phyloP scores from a whole-genome alignment of 1,139 yeast species.

The Nematodospora anomalae region DNA sequence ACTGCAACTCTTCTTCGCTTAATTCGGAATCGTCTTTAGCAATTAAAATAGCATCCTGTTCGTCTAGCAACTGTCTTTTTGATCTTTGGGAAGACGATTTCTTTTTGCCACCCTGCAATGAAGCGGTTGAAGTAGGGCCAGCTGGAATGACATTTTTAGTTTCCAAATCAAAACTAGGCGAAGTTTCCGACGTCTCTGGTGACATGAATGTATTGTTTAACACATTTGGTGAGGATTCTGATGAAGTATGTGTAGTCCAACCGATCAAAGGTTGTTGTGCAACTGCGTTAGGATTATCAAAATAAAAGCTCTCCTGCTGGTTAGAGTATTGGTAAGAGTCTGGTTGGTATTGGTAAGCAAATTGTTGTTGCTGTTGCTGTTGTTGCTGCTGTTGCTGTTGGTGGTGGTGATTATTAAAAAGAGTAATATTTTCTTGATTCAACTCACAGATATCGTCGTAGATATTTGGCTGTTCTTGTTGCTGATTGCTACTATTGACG shows the following conservation, averaged over 20 bases:
- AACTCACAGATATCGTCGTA: conserved; percentile 14
- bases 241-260: conserved; percentile 3
- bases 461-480: neutral
- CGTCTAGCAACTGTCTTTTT: conserved; percentile 34
- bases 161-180: conserved; percentile 5
- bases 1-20: conserved; percentile 49
- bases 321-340: neutral
- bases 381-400: conserved; percentile 8
- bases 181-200: conserved; percentile 16
- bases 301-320: conserved; percentile 3
- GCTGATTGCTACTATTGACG: neutral
- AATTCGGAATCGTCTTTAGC: conserved; percentile 43
- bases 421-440: conserved; percentile 15
- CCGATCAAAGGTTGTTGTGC: neutral
- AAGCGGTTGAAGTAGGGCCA: neutral
- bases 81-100: conserved; percentile 7
- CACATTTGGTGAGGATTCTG: conserved; percentile 14
- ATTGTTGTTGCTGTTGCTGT: conserved; percentile 6
- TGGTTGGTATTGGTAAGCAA: conserved; percentile 3
- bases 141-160: conserved; percentile 2
- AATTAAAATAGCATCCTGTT: conserved; percentile 39
- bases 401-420: conserved; percentile 12
- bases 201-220: conserved; percentile 9
- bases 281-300: neutral
- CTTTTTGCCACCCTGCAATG: neutral